Base-by-base conservation (phyloP, 768 basidiomycete genomes). In the Fomitopsis serialis region DNA sequence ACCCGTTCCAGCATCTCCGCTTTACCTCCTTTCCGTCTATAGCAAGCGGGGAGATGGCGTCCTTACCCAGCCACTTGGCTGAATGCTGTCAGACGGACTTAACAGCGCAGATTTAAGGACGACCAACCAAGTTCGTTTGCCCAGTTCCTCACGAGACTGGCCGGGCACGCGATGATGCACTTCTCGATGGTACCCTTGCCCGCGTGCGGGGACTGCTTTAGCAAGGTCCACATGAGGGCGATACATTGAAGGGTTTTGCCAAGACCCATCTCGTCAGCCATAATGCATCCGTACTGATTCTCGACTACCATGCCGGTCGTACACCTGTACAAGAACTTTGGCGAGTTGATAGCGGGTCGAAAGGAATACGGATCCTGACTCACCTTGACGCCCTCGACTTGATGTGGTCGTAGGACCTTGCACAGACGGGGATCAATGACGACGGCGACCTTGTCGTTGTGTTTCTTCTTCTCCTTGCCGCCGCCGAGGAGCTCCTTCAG, bases 221-320 rank as follows among this genome's bases (percentile, higher is more conserved):
- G 72, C 12, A 98, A 70, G 0, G 96, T 98, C 93, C 95, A 98
- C 53, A 99, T 70, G 19, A 99, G 79, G 2, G 96, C 79, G 56
- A 99, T 98, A 66, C 97, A 98, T 66, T 99, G 97, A 15, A 99
- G 77, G 15, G 95, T 96, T 70, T 97, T 95, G 17, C 92, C 96
- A 13, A 98, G 81, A 62, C 96, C 96, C 96, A 99, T 99, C 70
- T 96, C 96, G 64, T 99, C 96, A 1, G 96, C 96, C 96, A 99
- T 98, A 68, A 99, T 99, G 64, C 96, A 98, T 0, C 91, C 92
- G 56, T 85, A 87, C 56, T 96, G 92, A 61, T 92, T 89, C 43
- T 92, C 87, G 35, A 89, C 89, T 52, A 95, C 70, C 84, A 95
- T 89, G 0, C 95, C 97, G 0, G 94, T 97, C 4, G 94, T 86